These are phyloP conservation scores for Diplodia intermedia DNA, from an alignment of 2,329 filamentous ascomycete species.

Conservation along the genomic window DNA sequence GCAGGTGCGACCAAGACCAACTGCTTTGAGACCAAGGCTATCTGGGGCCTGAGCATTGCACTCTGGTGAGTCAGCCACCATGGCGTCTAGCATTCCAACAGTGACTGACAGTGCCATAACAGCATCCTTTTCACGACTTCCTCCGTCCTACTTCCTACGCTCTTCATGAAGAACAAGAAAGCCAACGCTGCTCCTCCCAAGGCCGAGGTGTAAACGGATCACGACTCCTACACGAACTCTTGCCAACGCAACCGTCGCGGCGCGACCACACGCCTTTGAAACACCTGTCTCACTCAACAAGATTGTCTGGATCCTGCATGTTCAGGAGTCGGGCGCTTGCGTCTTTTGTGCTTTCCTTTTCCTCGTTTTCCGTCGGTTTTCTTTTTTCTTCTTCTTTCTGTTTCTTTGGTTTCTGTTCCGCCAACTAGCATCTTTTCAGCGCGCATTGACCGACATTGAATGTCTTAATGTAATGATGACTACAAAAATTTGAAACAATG, in stretches of 20 bases:
- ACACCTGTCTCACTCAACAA: slow-evolving; percentile 17
- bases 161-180: slow-evolving; percentile 60
- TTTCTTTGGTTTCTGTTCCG: background rate
- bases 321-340: slow-evolving; percentile 10
- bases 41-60: slow-evolving; percentile 85
- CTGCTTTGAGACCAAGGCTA: slow-evolving; percentile 83
- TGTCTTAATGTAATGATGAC: slow-evolving; percentile 27
- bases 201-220: slow-evolving; percentile 34
- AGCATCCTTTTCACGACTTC: slow-evolving; percentile 57
- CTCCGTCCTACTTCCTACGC: slow-evolving; percentile 53
- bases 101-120: slow-evolving; percentile 34
- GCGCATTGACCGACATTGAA: slow-evolving; percentile 9
- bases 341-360: background rate
- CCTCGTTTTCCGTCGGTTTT: background rate
- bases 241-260: background rate
- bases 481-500: slow-evolving; percentile 21
- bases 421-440: background rate
- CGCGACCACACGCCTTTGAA: background rate
- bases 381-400: background rate
- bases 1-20: slow-evolving; percentile 68
- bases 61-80: slow-evolving; percentile 63
- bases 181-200: slow-evolving; percentile 44
- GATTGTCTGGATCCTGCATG: slow-evolving; percentile 5
- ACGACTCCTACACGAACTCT: background rate
- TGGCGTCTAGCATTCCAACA: no score